Conservation (phyloP, 495 filamentous ascomycete species). For the Astrothelium subdiscretum region DNA sequence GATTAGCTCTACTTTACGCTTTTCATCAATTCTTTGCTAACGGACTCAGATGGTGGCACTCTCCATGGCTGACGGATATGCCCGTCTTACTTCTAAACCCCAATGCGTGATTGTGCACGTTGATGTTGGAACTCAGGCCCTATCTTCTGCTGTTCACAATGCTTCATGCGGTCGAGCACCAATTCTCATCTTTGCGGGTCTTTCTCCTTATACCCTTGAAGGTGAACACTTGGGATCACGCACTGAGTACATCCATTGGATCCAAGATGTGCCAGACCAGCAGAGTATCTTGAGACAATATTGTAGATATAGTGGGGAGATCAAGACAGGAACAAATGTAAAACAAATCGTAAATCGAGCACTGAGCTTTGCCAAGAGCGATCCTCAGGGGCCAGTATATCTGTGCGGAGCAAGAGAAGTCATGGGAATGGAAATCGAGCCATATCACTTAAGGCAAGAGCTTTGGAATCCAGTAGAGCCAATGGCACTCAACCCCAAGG, state of each 20-base stretch:
- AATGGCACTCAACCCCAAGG: conserved; percentile 56
- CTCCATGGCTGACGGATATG: conserved; percentile 93
- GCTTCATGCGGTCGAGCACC: conserved; percentile 76
- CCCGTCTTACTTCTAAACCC: conserved; percentile 70
- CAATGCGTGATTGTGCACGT: conserved; percentile 94
- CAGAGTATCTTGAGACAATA: conserved; percentile 87
- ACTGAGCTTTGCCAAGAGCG: conserved; percentile 70
- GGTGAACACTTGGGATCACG: conserved; percentile 80
- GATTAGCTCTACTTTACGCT: not conserved
- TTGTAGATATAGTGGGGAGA: conserved; percentile 81
- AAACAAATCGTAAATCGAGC: conserved; percentile 94
- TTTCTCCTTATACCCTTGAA: conserved; percentile 82
- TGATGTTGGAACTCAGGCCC: conserved; percentile 88
- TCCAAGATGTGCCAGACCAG: conserved; percentile 93
- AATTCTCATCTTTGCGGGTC: conserved; percentile 80
- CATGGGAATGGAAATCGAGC: conserved; percentile 84
- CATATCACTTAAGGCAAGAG: conserved; percentile 61
- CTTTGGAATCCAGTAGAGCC: conserved; percentile 68
- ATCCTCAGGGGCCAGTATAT: conserved; percentile 80
- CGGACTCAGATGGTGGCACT: conserved; percentile 81
- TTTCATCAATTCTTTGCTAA: not conserved
- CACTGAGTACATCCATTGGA: conserved; percentile 96
- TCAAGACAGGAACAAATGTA: conserved; percentile 85
- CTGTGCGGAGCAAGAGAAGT: conserved; percentile 74
- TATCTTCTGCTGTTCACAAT: conserved; percentile 87